These are phyloP conservation scores for Beauveria pseudobassiana DNA, from an alignment of 2,329 filamentous ascomycete genomes.

Conservation along the genomic window DNA sequence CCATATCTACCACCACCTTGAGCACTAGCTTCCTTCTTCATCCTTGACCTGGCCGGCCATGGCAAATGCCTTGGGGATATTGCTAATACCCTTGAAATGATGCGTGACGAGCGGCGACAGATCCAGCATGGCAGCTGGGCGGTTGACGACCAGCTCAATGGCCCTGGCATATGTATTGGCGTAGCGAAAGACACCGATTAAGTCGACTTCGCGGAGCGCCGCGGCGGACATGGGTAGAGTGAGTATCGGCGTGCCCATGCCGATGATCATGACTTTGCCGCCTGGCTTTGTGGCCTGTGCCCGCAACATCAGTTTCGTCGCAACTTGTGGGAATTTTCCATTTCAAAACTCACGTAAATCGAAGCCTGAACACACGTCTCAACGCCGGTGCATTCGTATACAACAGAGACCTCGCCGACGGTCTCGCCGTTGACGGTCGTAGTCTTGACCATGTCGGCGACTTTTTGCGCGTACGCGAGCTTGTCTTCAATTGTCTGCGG, in stretches of 20 bases:
- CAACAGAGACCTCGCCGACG: constrained; percentile 57
- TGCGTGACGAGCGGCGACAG: constrained; percentile 65
- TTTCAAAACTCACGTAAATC: constrained; percentile 49
- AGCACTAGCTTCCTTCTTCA: constrained; percentile 59
- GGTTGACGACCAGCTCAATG: constrained; percentile 43
- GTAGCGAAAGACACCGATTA: constrained; percentile 65
- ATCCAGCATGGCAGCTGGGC: constrained; percentile 48
- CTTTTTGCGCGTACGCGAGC: constrained; percentile 41
- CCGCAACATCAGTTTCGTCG: background rate
- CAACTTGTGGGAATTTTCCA: no score
- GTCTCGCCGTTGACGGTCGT: constrained; percentile 32
- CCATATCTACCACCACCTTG: constrained; percentile 60
- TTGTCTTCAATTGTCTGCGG: constrained; percentile 46
- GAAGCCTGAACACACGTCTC: constrained; percentile 67
- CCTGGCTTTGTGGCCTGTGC: constrained; percentile 53
- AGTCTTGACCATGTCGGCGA: constrained; percentile 36
- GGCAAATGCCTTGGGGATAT: constrained; percentile 59
- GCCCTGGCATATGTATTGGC: constrained; percentile 63
- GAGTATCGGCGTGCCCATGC: constrained; percentile 65
- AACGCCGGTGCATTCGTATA: constrained; percentile 75
- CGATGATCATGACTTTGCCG: constrained; percentile 62
- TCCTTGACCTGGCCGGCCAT: constrained; percentile 68
- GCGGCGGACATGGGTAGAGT: constrained; percentile 62
- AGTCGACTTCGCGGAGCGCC: constrained; percentile 61
- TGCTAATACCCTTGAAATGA: constrained; percentile 54